Base-by-base conservation (phyloP, 1,284 basidiomycete species). In the Schizophyllum commune region DNA sequence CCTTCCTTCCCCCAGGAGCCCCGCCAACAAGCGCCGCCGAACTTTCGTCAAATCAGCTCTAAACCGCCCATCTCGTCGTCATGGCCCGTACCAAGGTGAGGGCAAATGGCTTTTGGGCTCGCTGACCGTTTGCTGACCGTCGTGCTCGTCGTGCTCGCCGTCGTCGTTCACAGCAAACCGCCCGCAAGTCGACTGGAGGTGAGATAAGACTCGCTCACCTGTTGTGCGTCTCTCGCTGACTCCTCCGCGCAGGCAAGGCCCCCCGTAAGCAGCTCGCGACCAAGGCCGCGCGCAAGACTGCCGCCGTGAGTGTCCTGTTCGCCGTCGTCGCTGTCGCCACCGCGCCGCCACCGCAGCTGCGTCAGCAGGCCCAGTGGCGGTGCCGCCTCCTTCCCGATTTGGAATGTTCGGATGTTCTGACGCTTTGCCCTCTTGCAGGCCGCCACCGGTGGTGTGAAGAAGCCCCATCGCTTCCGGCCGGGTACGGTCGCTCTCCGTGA, bases 401-500 rank as follows among this genome's bases (percentile, higher is more conserved):
- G 33, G 19, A 32, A 53, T 58, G 32, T 57, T 47, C 17, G 17
- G 57, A 34, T 39, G 7, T 19, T 32, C 39, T 51, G 57, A 39
- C 59, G 58, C 61, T 61, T 61, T 32, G 34, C 27, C 52, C 47
- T 11, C 53, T 33, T 20, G n/a, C 15, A 74, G 72, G 52, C 62
- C 34, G 66, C 72, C 2, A 69, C 90, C 62, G 91, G 91, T 75
- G 92, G 91, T 82, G 91, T 91, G 69, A 91, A 92, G 88, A 92
- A 91, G 83, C 89, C 89, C 64, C 89, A 92, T 77, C 85, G 91
- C 67, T 93, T 92, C 88, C 87, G 89, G 71, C 92, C 91, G 63
- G 92, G 92, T 78, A 94, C 92, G 65, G 91, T 94, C 70, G 92
- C 92, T 64, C 87, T 94, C 63, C 89, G 92, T 78, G 92, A 94